phyloP scores from a whole-genome alignment of 169 alveolate species.

The Plasmodium blacklocki region DNA sequence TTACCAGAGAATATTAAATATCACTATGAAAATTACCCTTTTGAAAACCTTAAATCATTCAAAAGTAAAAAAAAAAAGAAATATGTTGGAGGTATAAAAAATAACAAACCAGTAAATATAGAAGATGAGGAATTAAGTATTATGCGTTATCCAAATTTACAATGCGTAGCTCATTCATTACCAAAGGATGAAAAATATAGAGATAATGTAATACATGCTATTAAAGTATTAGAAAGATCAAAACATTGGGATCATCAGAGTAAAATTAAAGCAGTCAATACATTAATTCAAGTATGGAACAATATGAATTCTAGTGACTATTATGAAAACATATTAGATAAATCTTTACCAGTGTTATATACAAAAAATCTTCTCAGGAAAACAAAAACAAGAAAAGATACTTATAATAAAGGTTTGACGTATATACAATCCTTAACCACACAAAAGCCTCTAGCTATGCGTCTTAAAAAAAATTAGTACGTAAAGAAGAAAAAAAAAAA shows the following conservation, averaged over 20 bases:
- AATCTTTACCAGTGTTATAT: conserved; percentile 77
- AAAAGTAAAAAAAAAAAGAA: conserved; percentile 34
- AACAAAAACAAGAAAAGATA: conserved; percentile 80
- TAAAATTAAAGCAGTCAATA: conserved; percentile 84
- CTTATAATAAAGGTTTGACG: conserved; percentile 80
- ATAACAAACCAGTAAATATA: conserved; percentile 50
- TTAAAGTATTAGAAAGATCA: conserved; percentile 82
- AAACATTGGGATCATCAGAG: conserved; percentile 86
- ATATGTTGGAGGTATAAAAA: conserved; percentile 70
- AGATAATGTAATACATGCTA: conserved; percentile 83
- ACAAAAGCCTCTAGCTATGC: conserved; percentile 51
- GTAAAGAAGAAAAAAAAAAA: too few relatives aligned
- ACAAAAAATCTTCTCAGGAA: conserved; percentile 72
- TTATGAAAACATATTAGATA: conserved; percentile 79
- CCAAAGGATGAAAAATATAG: conserved; percentile 86
- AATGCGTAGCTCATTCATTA: conserved; percentile 86
- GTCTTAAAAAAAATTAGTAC: conserved; percentile 22
- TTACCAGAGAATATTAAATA: conserved; percentile 32
- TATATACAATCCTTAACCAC: conserved; percentile 83
- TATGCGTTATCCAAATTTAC: conserved; percentile 82
- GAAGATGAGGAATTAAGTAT: conserved; percentile 48
- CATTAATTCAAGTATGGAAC: conserved; percentile 85
- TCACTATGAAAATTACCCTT: conserved; percentile 56
- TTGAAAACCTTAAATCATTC: conserved; percentile 49
- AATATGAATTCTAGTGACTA: conserved; percentile 79